Conservation (phyloP, 768 basidiomycete species). For the Termitomyces heimii region DNA sequence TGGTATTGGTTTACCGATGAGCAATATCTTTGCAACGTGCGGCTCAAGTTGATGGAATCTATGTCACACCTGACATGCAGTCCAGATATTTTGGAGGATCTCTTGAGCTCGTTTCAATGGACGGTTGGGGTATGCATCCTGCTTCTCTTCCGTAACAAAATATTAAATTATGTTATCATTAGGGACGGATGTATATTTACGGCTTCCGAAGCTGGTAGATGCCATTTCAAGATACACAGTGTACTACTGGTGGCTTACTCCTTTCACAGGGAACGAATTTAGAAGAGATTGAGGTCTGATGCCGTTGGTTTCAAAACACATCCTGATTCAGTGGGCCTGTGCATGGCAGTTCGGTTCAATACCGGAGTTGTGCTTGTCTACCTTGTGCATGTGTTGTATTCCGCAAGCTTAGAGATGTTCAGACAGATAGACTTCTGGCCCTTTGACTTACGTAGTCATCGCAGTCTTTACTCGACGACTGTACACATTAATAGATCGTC, state of each 20-base stretch:
- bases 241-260: background rate
- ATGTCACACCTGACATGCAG: background rate
- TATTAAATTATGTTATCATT: conserved; percentile 5
- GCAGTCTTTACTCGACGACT: background rate
- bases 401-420: too few relatives aligned
- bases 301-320: background rate
- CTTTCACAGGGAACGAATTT: conserved; percentile 68
- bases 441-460: background rate
- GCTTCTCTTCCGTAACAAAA: background rate
- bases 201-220: conserved; percentile 74
- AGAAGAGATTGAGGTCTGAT: conserved; percentile 75
- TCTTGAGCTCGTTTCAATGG: conserved; percentile 69
- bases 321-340: background rate
- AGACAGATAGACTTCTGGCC: background rate
- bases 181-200: conserved; percentile 82
- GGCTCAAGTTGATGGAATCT: conserved; percentile 13
- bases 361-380: background rate
- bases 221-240: background rate
- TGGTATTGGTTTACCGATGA: conserved; percentile 85
- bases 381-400: background rate
- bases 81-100: conserved; percentile 79
- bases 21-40: conserved; percentile 80
- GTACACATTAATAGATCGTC: background rate
- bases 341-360: background rate
- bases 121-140: conserved; percentile 68